Evolutionary conservation across 805 yeast species (phyloP).

Genomic region (Yarrowia sp.): DNA sequence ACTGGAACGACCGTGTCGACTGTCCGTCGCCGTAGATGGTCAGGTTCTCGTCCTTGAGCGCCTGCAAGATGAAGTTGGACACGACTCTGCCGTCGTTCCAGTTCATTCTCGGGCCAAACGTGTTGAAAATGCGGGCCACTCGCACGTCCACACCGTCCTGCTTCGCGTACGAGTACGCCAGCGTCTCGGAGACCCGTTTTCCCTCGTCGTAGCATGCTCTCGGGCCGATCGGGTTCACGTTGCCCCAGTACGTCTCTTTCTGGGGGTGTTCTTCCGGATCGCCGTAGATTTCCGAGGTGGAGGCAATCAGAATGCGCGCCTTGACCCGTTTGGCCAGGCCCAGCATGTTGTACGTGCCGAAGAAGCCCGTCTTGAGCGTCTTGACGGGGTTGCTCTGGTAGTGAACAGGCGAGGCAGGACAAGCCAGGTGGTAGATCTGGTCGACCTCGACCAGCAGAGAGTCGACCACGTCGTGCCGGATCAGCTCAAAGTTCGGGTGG

Average conservation of each 20-base stretch:
- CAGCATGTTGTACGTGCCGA: conserved; percentile 37
- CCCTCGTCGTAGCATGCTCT: conserved; percentile 38
- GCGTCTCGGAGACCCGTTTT: conserved; percentile 35
- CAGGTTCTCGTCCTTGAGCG: conserved; percentile 33
- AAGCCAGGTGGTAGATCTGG: conserved; percentile 36
- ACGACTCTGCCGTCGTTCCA: conserved; percentile 38
- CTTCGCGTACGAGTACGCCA: conserved; percentile 34
- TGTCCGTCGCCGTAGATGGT: conserved; percentile 35
- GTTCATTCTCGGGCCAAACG: conserved; percentile 37
- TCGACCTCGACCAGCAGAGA: conserved; percentile 35
- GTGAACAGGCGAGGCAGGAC: conserved; percentile 37
- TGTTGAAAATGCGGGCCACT: conserved; percentile 36
- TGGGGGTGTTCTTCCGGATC: conserved; percentile 37
- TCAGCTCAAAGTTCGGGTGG: conserved; percentile 36
- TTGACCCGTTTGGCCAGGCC: conserved; percentile 37
- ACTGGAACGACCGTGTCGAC: conserved; percentile 35
- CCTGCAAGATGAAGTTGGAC: conserved; percentile 36
- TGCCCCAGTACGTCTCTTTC: conserved; percentile 35
- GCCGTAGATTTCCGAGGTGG: conserved; percentile 37
- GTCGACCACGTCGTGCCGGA: conserved; percentile 36
- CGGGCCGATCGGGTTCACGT: conserved; percentile 35
- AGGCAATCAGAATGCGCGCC: conserved; percentile 34
- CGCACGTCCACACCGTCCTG: conserved; percentile 35
- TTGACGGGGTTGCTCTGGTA: conserved; percentile 36
- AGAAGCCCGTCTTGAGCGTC: conserved; percentile 36